Evolutionary conservation across 108 stramenopile species (phyloP).

Genomic region (Cyclotella kingstonii): DNA sequence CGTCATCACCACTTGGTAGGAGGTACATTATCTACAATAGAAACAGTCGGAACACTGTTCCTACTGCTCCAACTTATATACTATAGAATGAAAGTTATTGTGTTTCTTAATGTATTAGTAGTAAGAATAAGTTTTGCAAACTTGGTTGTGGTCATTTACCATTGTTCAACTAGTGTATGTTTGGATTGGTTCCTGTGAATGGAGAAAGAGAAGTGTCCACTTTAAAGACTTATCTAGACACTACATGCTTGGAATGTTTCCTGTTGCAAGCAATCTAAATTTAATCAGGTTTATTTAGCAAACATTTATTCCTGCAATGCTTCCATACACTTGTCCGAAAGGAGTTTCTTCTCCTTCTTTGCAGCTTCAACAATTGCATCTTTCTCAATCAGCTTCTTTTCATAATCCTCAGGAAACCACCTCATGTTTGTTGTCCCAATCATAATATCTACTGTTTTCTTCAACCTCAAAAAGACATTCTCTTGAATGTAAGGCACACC

Average conservation of each 20-base stretch:
- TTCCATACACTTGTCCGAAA: constrained; percentile 43
- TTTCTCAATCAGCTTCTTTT: constrained; percentile 52
- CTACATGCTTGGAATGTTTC: too few species aligned
- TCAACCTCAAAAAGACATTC: constrained; percentile 71
- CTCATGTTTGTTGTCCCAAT: constrained; percentile 80
- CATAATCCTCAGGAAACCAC: constrained; percentile 76
- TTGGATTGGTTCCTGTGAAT: too few species aligned
- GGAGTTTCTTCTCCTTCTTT: constrained; percentile 43
- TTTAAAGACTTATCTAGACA: background rate
- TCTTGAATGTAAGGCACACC: constrained; percentile 90
- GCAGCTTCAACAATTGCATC: constrained; percentile 50
- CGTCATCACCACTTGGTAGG: constrained; percentile 2
- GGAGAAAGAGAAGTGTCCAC: background rate
- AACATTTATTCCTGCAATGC: constrained; percentile 36
- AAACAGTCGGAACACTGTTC: too few species aligned
- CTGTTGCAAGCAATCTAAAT: too few species aligned
- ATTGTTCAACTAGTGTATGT: too few species aligned
- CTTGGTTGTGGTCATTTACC: too few species aligned
- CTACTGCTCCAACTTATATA: too few species aligned
- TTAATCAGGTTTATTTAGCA: too few species aligned
- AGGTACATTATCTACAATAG: too few species aligned
- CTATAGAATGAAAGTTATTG: too few species aligned
- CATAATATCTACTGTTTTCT: constrained; percentile 88
- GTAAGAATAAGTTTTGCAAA: too few species aligned
- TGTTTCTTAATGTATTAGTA: too few species aligned